These are phyloP conservation scores for Phlebiopsis flavidoalba DNA, from an alignment of 768 basidiomycete species.

Conservation along the genomic window DNA sequence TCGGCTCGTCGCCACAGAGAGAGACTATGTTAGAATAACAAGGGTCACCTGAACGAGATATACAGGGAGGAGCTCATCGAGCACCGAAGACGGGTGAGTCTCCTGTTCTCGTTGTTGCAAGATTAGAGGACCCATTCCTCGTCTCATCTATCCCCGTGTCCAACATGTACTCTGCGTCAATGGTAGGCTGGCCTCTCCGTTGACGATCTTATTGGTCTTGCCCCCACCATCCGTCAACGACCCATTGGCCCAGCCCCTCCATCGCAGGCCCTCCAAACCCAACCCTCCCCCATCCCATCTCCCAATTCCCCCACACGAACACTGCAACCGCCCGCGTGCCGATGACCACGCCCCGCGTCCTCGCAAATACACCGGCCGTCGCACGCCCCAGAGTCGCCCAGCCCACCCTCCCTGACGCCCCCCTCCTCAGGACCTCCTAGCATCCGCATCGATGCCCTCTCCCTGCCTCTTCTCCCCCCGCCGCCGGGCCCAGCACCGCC, in stretches of 20 bases:
- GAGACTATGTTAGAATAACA: slow-evolving; percentile 69
- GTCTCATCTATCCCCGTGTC: neutral
- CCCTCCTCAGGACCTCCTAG: slow-evolving; percentile 64
- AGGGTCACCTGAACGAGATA: slow-evolving; percentile 76
- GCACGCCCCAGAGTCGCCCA: slow-evolving; percentile 34
- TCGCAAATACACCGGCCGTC: slow-evolving; percentile 57
- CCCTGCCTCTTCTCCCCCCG: slow-evolving; percentile 64
- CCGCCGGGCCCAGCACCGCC: slow-evolving; percentile 32
- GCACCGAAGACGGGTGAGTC: slow-evolving; percentile 66
- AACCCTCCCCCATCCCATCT: slow-evolving; percentile 36
- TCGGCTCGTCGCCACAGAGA: slow-evolving; percentile 66
- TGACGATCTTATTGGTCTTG: slow-evolving; percentile 72
- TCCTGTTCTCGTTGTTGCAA: neutral
- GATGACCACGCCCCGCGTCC: slow-evolving; percentile 68
- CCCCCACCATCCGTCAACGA: slow-evolving; percentile 41
- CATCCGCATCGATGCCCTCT: slow-evolving; percentile 59
- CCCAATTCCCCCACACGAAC: slow-evolving; percentile 16
- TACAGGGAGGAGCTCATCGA: slow-evolving; percentile 84
- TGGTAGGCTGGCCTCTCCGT: slow-evolving; percentile 67
- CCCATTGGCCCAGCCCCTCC: slow-evolving; percentile 67
- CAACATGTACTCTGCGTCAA: neutral
- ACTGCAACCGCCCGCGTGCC: slow-evolving; percentile 47
- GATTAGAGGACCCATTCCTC: neutral
- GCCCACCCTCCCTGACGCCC: slow-evolving; percentile 47
- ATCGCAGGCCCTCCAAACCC: slow-evolving; percentile 55